Conservation (phyloP, 2,329 filamentous ascomycete species). For the Amauroascus verrucosus region DNA sequence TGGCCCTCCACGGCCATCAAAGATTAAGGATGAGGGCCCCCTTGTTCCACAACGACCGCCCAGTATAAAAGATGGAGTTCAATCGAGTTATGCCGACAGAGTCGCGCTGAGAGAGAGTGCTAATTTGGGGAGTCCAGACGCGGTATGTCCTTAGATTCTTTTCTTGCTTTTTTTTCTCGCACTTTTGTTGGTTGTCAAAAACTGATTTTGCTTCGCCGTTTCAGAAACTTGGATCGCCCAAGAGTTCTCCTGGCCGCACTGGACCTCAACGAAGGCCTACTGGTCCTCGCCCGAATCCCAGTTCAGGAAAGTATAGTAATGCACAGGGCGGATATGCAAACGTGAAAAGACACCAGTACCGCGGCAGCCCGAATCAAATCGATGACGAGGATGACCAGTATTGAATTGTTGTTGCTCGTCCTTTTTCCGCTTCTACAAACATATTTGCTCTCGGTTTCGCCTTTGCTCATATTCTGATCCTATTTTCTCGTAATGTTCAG, state of each 20-base stretch:
- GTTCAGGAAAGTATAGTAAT: conserved; percentile 22
- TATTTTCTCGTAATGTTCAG: too few species aligned
- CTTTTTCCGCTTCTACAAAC: conserved; percentile 1
- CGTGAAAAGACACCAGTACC: conserved; percentile 24
- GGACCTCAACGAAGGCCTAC: conserved; percentile 38
- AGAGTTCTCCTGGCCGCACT: conserved; percentile 25
- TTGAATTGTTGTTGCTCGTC: conserved; percentile 11
- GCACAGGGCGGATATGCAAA: conserved; percentile 15
- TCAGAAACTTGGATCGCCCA: conserved; percentile 20
- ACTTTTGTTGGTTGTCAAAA: not conserved
- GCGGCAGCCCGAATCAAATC: conserved; percentile 26
- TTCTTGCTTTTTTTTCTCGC: not conserved
- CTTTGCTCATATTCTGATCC: too few species aligned
- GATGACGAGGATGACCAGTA: conserved; percentile 29
- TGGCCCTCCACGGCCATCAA: conserved; percentile 43
- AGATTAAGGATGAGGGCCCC: conserved; percentile 48
- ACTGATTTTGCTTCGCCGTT: not conserved
- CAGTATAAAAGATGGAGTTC: conserved; percentile 30
- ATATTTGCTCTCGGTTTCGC: not conserved
- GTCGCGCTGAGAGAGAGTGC: conserved; percentile 28
- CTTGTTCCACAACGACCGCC: conserved; percentile 45
- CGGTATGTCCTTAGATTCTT: conserved; percentile 19
- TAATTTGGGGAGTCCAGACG: conserved; percentile 21
- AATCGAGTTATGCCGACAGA: conserved; percentile 33
- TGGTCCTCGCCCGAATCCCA: conserved; percentile 38